Conservation (phyloP, 2,329 filamentous ascomycete species). For the Fusarium verrucosum region DNA sequence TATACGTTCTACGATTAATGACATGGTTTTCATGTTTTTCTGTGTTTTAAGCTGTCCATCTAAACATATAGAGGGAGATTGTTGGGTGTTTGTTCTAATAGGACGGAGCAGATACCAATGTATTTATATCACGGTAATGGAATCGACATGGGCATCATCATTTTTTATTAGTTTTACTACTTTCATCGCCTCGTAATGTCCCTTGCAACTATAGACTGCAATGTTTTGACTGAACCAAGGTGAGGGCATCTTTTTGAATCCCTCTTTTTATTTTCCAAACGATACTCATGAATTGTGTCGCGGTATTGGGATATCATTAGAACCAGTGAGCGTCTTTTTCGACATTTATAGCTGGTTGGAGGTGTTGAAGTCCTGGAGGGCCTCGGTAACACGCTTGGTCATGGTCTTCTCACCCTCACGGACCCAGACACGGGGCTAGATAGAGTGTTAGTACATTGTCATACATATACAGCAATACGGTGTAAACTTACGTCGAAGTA, state of each 20-base stretch:
- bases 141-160: slow-evolving; percentile 25
- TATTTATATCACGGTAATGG: not conserved
- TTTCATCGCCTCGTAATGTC: slow-evolving; percentile 36
- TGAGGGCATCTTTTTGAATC: slow-evolving; percentile 6
- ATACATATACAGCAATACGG: not conserved
- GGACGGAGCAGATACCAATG: not conserved
- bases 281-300: slow-evolving; percentile 26
- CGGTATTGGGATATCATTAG: slow-evolving; percentile 33
- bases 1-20: slow-evolving; percentile 36
- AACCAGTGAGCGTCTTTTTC: slow-evolving; percentile 8
- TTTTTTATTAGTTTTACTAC: slow-evolving; percentile 40
- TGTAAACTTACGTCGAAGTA: slow-evolving; percentile 68
- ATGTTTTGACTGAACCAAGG: slow-evolving; percentile 23
- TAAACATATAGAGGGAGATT: not conserved
- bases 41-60: not conserved
- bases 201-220: slow-evolving; percentile 30
- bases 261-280: slow-evolving; percentile 29
- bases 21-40: slow-evolving; percentile 15
- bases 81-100: not conserved
- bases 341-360: slow-evolving; percentile 48
- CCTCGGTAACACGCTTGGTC: slow-evolving; percentile 80
- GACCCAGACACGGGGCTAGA: slow-evolving; percentile 89
- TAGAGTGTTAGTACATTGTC: slow-evolving; percentile 3
- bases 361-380: slow-evolving; percentile 88
- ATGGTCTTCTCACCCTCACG: slow-evolving; percentile 98